Conservation (phyloP, 805 yeast species). For the Ogataea saltuana region DNA sequence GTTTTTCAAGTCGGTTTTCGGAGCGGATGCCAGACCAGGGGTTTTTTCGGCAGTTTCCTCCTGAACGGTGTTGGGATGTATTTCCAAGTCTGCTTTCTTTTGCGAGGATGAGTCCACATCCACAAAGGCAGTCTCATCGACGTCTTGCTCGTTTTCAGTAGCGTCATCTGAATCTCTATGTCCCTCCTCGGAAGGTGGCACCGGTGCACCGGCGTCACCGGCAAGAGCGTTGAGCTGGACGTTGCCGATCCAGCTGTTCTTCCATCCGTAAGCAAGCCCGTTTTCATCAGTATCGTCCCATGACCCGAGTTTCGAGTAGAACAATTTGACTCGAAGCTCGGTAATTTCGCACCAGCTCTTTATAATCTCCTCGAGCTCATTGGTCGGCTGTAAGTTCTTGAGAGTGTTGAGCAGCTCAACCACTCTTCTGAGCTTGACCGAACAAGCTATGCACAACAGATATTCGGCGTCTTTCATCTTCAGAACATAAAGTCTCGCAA, state of each 20-base stretch:
- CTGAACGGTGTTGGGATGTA: background rate
- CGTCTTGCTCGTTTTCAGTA: background rate
- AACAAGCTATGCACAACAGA: conserved; percentile 81
- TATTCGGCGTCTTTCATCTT: conserved; percentile 47
- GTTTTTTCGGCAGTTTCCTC: conserved; percentile 1
- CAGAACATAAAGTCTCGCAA: conserved; percentile 74
- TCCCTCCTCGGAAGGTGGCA: too few species aligned
- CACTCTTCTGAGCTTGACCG: conserved; percentile 72
- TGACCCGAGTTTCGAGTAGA: conserved; percentile 81
- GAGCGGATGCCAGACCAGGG: too few species aligned
- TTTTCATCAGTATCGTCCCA: conserved; percentile 52
- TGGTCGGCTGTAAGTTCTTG: conserved; percentile 43
- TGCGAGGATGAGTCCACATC: conserved; percentile 4
- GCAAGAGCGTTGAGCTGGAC: conserved; percentile 1
- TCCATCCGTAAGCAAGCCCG: conserved; percentile 37
- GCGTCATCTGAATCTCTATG: background rate
- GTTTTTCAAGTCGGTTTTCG: background rate
- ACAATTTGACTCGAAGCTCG: conserved; percentile 68
- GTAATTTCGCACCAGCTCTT: conserved; percentile 66
- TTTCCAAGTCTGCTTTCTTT: background rate
- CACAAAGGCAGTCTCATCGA: conserved; percentile 12
- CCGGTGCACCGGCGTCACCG: too few species aligned
- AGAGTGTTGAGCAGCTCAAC: conserved; percentile 83
- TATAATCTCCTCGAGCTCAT: conserved; percentile 37
- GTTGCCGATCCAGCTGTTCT: conserved; percentile 32